phyloP scores from a whole-genome alignment of 345 rosid species.

The Isatis tinctoria region DNA sequence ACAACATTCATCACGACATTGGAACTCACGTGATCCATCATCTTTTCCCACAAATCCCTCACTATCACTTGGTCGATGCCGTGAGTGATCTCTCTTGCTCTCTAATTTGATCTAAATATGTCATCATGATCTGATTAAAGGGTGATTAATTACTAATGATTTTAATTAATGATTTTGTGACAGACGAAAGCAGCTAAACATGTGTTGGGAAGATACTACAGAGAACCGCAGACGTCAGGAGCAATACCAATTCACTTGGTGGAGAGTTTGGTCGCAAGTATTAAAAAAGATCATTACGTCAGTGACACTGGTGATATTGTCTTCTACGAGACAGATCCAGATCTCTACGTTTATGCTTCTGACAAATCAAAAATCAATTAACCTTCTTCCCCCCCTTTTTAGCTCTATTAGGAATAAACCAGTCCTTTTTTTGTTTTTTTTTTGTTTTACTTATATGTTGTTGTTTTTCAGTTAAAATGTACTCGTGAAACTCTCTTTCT shows the following conservation, averaged over 20 bases:
- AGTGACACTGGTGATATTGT: constrained; percentile 73
- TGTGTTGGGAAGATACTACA: constrained; percentile 76
- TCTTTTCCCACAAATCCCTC: constrained; percentile 95
- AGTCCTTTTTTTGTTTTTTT: neutral
- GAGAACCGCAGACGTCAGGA: constrained; percentile 72
- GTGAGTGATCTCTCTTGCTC: constrained; percentile 28
- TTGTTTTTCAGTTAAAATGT: constrained; percentile 13
- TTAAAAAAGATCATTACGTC: constrained; percentile 66
- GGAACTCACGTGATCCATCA: constrained; percentile 95
- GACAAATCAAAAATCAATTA: constrained; percentile 30
- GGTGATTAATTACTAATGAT: neutral
- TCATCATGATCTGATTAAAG: neutral
- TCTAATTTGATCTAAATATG: neutral
- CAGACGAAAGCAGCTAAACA: constrained; percentile 74
- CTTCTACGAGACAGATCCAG: constrained; percentile 59
- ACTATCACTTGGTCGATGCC: constrained; percentile 77
- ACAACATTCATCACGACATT: constrained; percentile 80
- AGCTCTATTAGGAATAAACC: constrained; percentile 30
- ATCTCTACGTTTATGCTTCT: constrained; percentile 35
- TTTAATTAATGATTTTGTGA: neutral
- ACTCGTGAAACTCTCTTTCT: constrained; percentile 8
- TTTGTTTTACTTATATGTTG: neutral
- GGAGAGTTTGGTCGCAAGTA: constrained; percentile 48
- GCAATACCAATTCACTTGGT: constrained; percentile 64
- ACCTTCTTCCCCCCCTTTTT: neutral